Conservation (phyloP, 2,329 filamentous ascomycete genomes). For the Monosporascus cannonballus region DNA sequence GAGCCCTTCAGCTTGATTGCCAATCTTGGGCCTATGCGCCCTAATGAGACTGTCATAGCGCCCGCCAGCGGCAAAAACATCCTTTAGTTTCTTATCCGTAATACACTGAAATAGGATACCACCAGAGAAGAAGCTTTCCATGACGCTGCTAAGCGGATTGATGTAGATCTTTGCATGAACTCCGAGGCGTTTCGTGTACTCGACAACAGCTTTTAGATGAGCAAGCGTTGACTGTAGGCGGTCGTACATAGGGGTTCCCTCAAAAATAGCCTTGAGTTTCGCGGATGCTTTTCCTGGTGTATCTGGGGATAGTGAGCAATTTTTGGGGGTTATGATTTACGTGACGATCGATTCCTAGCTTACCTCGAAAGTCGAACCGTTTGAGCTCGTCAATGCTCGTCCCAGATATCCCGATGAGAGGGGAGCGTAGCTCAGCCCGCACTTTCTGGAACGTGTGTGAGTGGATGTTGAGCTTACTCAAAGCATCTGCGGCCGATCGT, state of each 20-base stretch:
- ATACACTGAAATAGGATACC: constrained; percentile 88
- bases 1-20: constrained; percentile 55
- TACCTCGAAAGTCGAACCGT: constrained; percentile 83
- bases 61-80: constrained; percentile 89
- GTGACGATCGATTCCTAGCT: constrained; percentile 8
- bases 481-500: constrained; percentile 68
- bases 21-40: constrained; percentile 68
- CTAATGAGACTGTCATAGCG: constrained; percentile 87
- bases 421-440: constrained; percentile 72
- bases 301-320: constrained; percentile 30
- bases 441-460: constrained; percentile 80
- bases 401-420: constrained; percentile 73
- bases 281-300: constrained; percentile 51
- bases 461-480: constrained; percentile 82
- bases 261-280: constrained; percentile 53
- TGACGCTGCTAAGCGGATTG: constrained; percentile 78
- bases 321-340: neutral
- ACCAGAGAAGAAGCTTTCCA: constrained; percentile 82
- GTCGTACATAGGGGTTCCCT: constrained; percentile 62
- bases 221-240: constrained; percentile 70
- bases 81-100: constrained; percentile 74
- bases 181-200: constrained; percentile 69
- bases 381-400: constrained; percentile 88
- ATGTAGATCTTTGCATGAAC: constrained; percentile 76
- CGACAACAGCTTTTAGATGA: constrained; percentile 72